Evolutionary conservation across 371 early-diverging fungal genomes (phyloP), one percentile per base, ranked within the genome.

Genomic region (Zopfochytrium polystomum): DNA sequence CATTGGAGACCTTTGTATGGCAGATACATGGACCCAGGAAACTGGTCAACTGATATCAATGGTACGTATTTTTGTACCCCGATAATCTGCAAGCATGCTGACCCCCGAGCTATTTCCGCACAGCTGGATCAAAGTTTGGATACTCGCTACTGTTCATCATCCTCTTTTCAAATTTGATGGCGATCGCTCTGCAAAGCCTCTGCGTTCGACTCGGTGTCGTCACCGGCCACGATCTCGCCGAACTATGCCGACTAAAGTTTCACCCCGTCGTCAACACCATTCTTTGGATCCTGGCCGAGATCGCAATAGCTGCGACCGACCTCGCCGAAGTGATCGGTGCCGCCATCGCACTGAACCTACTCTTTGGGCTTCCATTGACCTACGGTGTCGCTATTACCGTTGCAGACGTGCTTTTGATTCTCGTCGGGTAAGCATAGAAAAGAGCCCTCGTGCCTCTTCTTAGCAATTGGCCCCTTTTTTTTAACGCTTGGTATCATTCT

Each of bases 271-370:
- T 83, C 42, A 88, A 84, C 35, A 55, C 83, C 31, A 49, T 84
- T 42, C 74, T 90, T 32, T 46, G 90, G 67, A 70, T 89, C 2
- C 62, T 90, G 2, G 85, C 87, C 43, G 92, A 91, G 63, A 49
- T 82, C 18, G 90, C 90, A 20, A 74, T 74, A 55, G 61, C 71
- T 27, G 66, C 68, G 11, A 70, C 71, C 20, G 75, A 91, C 67
- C 70, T 91, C 30, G 90, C 91, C 7, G 90, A 91, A 68, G 91
- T 89, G 42, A 88, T 92, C 66, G 92, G 91, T 45, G 83, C 87
- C 45, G 92, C 92, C 1, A 86, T 92, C 58, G 90, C 90, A 0
- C 66, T 92, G 11, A 87, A 90, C 30, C 64, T 90, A 6, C 68
- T 92, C 22, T 87, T 89, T 65, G 78, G 74, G 9, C 59, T 90